Evolutionary conservation across 2,329 filamentous ascomycete species (phyloP), one percentile per base, ranked within the genome.

Genomic region (Pyrenophora tritici-repentis): DNA sequence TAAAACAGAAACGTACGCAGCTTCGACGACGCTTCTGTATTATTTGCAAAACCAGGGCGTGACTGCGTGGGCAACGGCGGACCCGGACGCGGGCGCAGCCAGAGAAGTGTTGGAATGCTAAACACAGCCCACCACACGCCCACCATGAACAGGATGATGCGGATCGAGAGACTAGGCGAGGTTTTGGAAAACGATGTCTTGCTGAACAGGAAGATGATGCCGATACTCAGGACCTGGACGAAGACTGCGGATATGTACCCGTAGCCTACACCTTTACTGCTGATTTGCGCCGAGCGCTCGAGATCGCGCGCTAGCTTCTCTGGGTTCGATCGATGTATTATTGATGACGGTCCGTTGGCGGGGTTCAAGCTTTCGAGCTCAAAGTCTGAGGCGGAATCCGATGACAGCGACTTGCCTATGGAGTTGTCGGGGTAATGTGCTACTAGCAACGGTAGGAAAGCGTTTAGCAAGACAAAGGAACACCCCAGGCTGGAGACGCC

Each of bases 391-490:
- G 22, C 8, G 6, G 22, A 24, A 9, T 24, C 22, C 22, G 22
- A 24, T 6, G 22, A 24, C 13, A 44, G 18, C 0, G 45, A 14
- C 35, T 61, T 62, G 3, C 41, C 24, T 1, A 45, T 33, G 1
- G 63, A 42, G 7, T 48, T 53, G 8, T 68, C 52, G 3, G 89
- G 87, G 69, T 96, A 89, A 62, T 95, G 86, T 35, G 91, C 83
- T 40, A 96, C 91, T 10, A 97, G 80, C 2, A 97, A 79, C 0
- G 93, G 93, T 17, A 97, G 77, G 63, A 96, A 97, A 0, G 91
- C 94, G 75, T 97, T 97, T 18, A 97, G 79, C n/a, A 97, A 79
- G 2, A 96, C 92, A 71, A 96, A 97, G 0, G 91, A 96, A n/a
- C 90, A 91, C 14, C 93, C 93, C 61, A 96, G 91, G 33, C 90